These are phyloP conservation scores for Saccharomycopsis guyanensis DNA, from an alignment of 805 yeast species.

Conservation along the genomic window DNA sequence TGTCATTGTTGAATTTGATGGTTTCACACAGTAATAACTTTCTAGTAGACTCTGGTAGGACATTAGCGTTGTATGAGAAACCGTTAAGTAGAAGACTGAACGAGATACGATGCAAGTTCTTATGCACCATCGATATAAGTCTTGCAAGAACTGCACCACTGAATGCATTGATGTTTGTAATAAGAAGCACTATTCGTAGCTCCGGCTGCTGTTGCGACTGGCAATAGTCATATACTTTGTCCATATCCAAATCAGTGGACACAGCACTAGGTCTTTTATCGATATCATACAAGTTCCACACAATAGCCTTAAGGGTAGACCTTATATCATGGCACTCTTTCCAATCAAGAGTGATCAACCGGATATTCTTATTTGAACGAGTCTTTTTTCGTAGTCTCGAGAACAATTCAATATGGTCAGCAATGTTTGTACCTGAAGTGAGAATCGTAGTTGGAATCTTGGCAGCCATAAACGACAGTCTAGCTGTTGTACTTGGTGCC, in stretches of 20 bases:
- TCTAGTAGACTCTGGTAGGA: conserved; percentile 2
- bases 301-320: conserved; percentile 9
- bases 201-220: background rate
- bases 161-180: conserved; percentile 17
- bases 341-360: conserved; percentile 15
- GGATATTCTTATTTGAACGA: conserved; percentile 1
- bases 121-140: conserved; percentile 8
- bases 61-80: conserved; percentile 9
- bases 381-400: background rate
- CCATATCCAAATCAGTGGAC: conserved; percentile 10
- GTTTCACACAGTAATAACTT: conserved; percentile 4
- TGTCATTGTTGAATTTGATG: conserved; percentile 4
- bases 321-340: conserved; percentile 11
- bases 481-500: conserved; percentile 32
- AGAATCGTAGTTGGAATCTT: conserved; percentile 14
- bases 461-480: conserved; percentile 29
- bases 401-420: conserved; percentile 10
- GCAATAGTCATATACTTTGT: conserved; percentile 9
- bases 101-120: conserved; percentile 4
- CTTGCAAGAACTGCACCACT: conserved; percentile 4
- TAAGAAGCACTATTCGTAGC: conserved; percentile 11
- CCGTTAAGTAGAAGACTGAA: conserved; percentile 14
- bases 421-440: conserved; percentile 16
- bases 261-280: background rate
- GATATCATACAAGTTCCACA: conserved; percentile 1